phyloP scores from a whole-genome alignment of 2,329 filamentous ascomycete genomes.

The Aspergillus viridinutans region DNA sequence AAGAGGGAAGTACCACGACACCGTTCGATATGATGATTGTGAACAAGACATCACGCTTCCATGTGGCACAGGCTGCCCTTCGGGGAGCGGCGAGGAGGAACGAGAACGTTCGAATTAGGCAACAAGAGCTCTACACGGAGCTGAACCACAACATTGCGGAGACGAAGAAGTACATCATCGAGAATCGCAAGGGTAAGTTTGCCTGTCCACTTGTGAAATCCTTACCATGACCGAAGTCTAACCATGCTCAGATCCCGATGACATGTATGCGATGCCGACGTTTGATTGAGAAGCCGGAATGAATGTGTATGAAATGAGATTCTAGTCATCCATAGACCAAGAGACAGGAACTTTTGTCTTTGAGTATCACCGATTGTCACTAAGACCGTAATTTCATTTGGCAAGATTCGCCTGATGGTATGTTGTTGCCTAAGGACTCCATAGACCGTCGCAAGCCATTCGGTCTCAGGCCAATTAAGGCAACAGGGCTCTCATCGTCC shows the following conservation, averaged over 20 bases:
- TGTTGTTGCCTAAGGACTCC: not conserved
- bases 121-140: constrained; percentile 47
- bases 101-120: constrained; percentile 42
- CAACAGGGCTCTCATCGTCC: not conserved
- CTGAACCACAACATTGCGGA: constrained; percentile 48
- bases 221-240: not conserved
- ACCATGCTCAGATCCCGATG: constrained; percentile 45
- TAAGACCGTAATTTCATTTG: not conserved
- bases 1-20: constrained; percentile 64
- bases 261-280: constrained; percentile 48
- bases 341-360: not conserved
- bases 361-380: not conserved
- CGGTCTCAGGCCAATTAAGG: not conserved
- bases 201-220: not conserved
- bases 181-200: constrained; percentile 49
- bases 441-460: not conserved
- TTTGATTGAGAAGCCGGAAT: constrained; percentile 25
- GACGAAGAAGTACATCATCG: constrained; percentile 50
- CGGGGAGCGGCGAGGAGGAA: constrained; percentile 47
- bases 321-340: not conserved
- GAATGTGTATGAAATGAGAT: not conserved
- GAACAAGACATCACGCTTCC: constrained; percentile 57
- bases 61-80: constrained; percentile 55
- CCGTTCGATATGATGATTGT: constrained; percentile 67
- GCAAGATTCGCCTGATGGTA: not conserved